A percentile compares a stretch with the other conserved stretches of the same genome.
Evolutionary conservation across 2,329 filamentous ascomycete species (phyloP).

Genomic region (Aspergillus hiratsukae): DNA sequence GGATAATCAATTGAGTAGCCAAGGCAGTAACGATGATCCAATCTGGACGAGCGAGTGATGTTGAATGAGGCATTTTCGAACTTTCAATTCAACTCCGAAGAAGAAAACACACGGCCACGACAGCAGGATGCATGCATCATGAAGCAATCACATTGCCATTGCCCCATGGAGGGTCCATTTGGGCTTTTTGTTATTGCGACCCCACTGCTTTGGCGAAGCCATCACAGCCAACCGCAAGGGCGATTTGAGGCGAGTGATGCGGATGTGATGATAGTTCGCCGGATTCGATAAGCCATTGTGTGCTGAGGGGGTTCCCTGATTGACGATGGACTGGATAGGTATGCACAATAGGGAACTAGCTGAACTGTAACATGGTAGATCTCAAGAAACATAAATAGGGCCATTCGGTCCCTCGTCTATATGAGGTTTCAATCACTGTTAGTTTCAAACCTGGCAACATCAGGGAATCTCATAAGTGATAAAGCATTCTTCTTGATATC

Average conservation of each 20-base stretch:
- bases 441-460: slow-evolving; percentile 29
- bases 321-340: slow-evolving; percentile 20
- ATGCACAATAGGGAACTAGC: slow-evolving; percentile 14
- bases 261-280: slow-evolving; percentile 26
- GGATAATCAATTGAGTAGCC: slow-evolving; percentile 24
- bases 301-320: slow-evolving; percentile 26
- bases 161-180: slow-evolving; percentile 28
- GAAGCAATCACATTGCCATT: slow-evolving; percentile 31
- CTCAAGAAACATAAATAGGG: slow-evolving; percentile 40
- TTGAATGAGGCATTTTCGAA: slow-evolving; percentile 36
- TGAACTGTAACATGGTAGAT: slow-evolving; percentile 22
- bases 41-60: slow-evolving; percentile 19
- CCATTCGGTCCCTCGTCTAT: slow-evolving; percentile 23
- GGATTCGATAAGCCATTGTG: slow-evolving; percentile 31
- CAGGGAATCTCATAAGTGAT: slow-evolving; percentile 18
- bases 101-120: slow-evolving; percentile 33
- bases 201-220: slow-evolving; percentile 27
- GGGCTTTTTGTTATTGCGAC: slow-evolving; percentile 29
- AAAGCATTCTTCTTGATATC: slow-evolving; percentile 13
- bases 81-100: slow-evolving; percentile 23
- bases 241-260: slow-evolving; percentile 23
- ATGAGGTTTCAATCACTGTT: slow-evolving; percentile 24
- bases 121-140: slow-evolving; percentile 35
- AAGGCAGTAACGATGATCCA: slow-evolving; percentile 27
- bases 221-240: slow-evolving; percentile 32